Evolutionary conservation across 768 basidiomycete genomes (phyloP).

Genomic region (Lactifluus rugatus): DNA sequence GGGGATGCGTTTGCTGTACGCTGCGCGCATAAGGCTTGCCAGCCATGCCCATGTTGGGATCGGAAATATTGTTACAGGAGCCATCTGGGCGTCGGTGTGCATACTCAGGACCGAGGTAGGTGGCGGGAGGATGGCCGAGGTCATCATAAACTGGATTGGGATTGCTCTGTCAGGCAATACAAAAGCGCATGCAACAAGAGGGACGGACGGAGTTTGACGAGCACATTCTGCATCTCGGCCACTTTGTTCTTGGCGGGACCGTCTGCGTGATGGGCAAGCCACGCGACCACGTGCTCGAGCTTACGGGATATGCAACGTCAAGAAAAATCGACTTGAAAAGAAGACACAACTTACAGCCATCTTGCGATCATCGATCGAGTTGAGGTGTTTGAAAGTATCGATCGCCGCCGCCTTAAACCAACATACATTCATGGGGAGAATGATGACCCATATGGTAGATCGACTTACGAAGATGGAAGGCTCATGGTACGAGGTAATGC

Average conservation of each 20-base stretch:
- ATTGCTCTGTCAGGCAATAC: not conserved
- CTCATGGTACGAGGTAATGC: not conserved
- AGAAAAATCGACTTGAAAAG: not conserved
- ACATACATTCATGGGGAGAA: not conserved
- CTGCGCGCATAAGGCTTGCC: conserved; percentile 74
- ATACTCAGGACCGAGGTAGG: conserved; percentile 51
- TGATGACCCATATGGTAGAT: not conserved
- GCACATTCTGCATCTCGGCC: conserved; percentile 31
- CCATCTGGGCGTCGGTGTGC: conserved; percentile 73
- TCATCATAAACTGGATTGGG: conserved; percentile 61
- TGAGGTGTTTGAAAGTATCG: conserved; percentile 50
- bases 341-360: conserved; percentile 44
- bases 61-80: conserved; percentile 58
- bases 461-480: conserved; percentile 1
- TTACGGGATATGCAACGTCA: conserved; percentile 22
- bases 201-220: conserved; percentile 42
- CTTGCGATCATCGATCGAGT: conserved; percentile 68
- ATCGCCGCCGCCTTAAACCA: conserved; percentile 42
- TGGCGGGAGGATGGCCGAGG: conserved; percentile 67
- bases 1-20: conserved; percentile 58
- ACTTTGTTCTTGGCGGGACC: conserved; percentile 32
- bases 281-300: conserved; percentile 63
- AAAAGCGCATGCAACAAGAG: not conserved
- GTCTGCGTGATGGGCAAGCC: conserved; percentile 42
- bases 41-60: conserved; percentile 69